Base-by-base conservation (phyloP, 129 eudicot genomes). In the Flaveria linearis region DNA sequence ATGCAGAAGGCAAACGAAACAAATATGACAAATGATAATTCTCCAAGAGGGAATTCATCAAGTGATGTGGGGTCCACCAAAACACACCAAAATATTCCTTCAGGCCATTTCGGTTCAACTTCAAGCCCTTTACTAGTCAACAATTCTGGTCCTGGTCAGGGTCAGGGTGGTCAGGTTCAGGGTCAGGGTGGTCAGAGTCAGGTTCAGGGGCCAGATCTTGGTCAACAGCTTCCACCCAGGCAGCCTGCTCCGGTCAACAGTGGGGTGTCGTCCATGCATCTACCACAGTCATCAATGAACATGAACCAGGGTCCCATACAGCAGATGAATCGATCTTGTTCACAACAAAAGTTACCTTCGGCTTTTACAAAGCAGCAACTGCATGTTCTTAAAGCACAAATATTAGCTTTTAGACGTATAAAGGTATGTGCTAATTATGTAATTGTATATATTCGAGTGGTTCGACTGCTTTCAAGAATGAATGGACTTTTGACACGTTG, bases 321-420 rank as follows among this genome's bases (percentile, higher is more conserved):
- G 63, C 70, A 67, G 71, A 57, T 84, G 76, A 89, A 84, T 46
- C 87, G 88, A 14, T 82, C 90, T 58, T 83, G 91, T 50, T 80
- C 87, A 63, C 96, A 71, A 56, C 50, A 22, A 58, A 80, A 78
- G 22, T 77, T 73, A 65, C 83, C 65, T 53, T 65, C 78, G 2
- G 88, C 83, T 22, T 94, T 94, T 81, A 87, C 97, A 18, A 94
- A 94, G 78, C 97, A 89, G 79, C 99, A 94, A 80, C 73, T 83
- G 69, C 97, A 87, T 79, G 97, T 89, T 64, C 94, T 94, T 52
- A 94, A 89, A 78, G 99, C 97, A 58, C 99, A 94, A 78, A 94
- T 91, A 77, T 88, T 94, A 49, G 99, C 97, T 25, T 89, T 94
- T 82, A 89, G 97, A 75, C 97, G 97, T 63, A 76, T 94, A 73